A percentile compares a stretch with the other conserved stretches of the same genome.
Evolutionary conservation across 495 filamentous ascomycete genomes (phyloP).

Genomic region (Penicillium roqueforti): DNA sequence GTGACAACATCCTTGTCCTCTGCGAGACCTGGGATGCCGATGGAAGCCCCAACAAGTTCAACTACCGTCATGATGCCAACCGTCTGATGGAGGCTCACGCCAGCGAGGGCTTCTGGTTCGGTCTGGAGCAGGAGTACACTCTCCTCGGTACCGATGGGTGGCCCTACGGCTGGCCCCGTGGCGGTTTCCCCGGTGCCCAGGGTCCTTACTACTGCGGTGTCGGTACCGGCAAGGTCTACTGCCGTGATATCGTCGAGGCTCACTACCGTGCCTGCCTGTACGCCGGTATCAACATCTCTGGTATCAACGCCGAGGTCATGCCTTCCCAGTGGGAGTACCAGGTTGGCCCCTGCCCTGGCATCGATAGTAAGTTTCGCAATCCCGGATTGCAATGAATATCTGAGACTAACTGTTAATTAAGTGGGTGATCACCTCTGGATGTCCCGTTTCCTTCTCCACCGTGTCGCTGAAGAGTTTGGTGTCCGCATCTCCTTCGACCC

Average conservation of each 20-base stretch:
- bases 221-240: constrained; percentile 94
- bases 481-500: constrained; percentile 93
- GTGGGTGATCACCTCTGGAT: constrained; percentile 99
- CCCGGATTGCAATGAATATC: background rate
- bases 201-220: constrained; percentile 99
- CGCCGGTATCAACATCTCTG: constrained; percentile 88
- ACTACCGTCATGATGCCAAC: constrained; percentile 85
- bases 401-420: constrained; percentile 25
- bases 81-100: constrained; percentile 86
- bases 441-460: constrained; percentile 92
- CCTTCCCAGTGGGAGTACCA: constrained; percentile 99
- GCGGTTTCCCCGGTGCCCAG: constrained; percentile 94
- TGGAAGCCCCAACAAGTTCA: constrained; percentile 97
- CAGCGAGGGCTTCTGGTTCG: constrained; percentile 89
- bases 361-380: constrained; percentile 58
- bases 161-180: constrained; percentile 91
- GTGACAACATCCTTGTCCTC: constrained; percentile 87
- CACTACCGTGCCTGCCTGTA: constrained; percentile 98
- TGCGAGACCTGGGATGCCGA: constrained; percentile 94
- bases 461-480: constrained; percentile 95
- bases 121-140: constrained; percentile 97
- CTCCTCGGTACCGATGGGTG: constrained; percentile 81
- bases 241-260: constrained; percentile 96
- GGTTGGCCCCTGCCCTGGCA: constrained; percentile 89
- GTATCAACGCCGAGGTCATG: constrained; percentile 99